These are phyloP conservation scores for Oenanthe javanica DNA, from an alignment of 140 eudicot genomes.

Conservation along the genomic window DNA sequence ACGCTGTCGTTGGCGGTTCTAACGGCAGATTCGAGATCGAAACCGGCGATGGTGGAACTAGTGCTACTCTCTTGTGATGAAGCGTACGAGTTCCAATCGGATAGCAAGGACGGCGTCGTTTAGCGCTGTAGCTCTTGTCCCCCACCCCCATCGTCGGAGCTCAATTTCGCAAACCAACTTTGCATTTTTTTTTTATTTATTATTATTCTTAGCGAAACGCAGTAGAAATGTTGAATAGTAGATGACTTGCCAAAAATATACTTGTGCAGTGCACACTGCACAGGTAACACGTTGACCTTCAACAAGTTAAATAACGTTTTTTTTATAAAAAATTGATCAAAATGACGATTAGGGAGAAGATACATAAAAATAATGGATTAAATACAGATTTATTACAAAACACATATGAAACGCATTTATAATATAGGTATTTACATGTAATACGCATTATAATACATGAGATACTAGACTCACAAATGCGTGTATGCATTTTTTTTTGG, in stretches of 20 bases:
- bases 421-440: no score
- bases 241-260: background rate
- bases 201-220: background rate
- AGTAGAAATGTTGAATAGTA: background rate
- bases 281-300: no score
- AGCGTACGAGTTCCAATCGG: slow-evolving; percentile 81
- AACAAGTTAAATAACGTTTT: no score
- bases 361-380: no score
- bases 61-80: slow-evolving; percentile 28
- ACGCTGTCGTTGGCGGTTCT: slow-evolving; percentile 71
- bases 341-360: no score
- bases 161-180: slow-evolving; percentile 46
- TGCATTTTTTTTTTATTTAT: slow-evolving; percentile 5
- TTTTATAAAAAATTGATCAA: no score
- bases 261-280: no score
- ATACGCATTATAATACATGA: no score
- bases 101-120: slow-evolving; percentile 42
- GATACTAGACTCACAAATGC: no score
- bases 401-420: no score
- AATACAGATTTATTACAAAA: no score
- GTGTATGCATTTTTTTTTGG: no score
- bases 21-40: slow-evolving; percentile 89
- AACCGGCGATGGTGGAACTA: slow-evolving; percentile 30
- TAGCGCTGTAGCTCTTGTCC: slow-evolving; percentile 22
- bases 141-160: slow-evolving; percentile 24